Evolutionary conservation across 768 basidiomycete genomes (phyloP), one percentile per base, ranked within the genome.

Genomic region (Podaxis sp.): DNA sequence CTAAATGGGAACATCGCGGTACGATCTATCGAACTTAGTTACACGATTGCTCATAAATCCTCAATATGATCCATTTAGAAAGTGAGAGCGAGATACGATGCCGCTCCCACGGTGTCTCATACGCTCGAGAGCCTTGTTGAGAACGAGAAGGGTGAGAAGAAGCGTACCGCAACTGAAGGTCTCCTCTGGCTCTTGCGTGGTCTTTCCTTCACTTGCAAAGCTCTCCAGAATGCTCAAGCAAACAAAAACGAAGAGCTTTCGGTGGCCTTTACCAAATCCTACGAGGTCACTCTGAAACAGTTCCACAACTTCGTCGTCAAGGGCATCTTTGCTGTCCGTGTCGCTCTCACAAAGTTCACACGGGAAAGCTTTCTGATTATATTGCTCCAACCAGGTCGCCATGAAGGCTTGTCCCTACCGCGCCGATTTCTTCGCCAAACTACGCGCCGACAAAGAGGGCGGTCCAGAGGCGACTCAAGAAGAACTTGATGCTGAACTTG

Each of bases 161-260:
- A 94, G 74, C 82, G 85, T 14, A 82, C 84, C 0, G 93, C 96
- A 2, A 97, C 95, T 0, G 89, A 95, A 69, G 95, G 93, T 14
- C 82, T 98, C 57, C 76, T 98, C 74, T 99, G 97, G 97, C 83
- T 99, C 52, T 81, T 95, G 51, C 87, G 95, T 32, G 97, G 94
- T 2, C 83, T 95, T 55, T 83, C 85, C 28, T 99, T 99, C 79
- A 99, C 96, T 36, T 86, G 88, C 74, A 79, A 83, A 59, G 90
- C 90, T 0, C 83, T 99, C 25, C 82, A 89, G 64, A 76, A 80
- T 48, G 83, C 88, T 0, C 89, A 93, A 67, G 79, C 76, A 3
- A 82, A 95, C 73, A 77, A 83, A 48, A 69, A 70, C 1, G 70
- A 77, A 50, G 90, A 94, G 70, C 84, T 99, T 13, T 67, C 84